phyloP scores from a whole-genome alignment of 73 alveolate genomes.

The Paramecium bursaria region DNA sequence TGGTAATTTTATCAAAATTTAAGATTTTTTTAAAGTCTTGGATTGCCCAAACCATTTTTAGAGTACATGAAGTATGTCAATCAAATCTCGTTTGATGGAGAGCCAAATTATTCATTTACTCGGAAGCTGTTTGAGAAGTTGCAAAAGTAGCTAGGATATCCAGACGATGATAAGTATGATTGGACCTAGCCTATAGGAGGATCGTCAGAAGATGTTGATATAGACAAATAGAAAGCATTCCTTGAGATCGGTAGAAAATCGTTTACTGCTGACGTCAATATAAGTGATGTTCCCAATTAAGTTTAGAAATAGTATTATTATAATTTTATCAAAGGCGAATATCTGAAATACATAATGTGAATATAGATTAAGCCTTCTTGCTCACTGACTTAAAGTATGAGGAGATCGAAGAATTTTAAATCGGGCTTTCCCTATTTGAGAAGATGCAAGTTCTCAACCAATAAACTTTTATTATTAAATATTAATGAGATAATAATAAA shows the following conservation, averaged over 20 bases:
- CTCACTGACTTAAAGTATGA: slow-evolving; percentile 36
- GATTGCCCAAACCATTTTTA: slow-evolving; percentile 45
- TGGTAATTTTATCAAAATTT: slow-evolving; percentile 18
- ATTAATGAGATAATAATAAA: neutral
- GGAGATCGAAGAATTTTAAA: slow-evolving; percentile 42
- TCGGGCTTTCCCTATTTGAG: slow-evolving; percentile 18
- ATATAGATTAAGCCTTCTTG: neutral
- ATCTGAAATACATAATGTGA: slow-evolving; percentile 21
- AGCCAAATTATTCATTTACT: slow-evolving; percentile 27
- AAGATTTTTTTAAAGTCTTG: neutral
- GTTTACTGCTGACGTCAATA: slow-evolving; percentile 49
- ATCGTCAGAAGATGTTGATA: slow-evolving; percentile 26
- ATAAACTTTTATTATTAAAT: too few relatives aligned
- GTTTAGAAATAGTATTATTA: neutral
- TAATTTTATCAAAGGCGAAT: neutral
- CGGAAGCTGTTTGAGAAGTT: slow-evolving; percentile 1
- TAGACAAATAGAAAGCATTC: slow-evolving; percentile 9
- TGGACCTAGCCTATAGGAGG: slow-evolving; percentile 13
- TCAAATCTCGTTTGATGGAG: slow-evolving; percentile 33
- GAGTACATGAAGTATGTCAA: slow-evolving; percentile 31
- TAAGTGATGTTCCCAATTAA: slow-evolving; percentile 23
- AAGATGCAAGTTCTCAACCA: neutral
- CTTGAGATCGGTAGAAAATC: slow-evolving; percentile 54
- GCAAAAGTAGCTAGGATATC: slow-evolving; percentile 13
- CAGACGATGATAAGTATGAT: slow-evolving; percentile 22